Evolutionary conservation across 768 basidiomycete species (phyloP).

Genomic region (Mycena indigotica): DNA sequence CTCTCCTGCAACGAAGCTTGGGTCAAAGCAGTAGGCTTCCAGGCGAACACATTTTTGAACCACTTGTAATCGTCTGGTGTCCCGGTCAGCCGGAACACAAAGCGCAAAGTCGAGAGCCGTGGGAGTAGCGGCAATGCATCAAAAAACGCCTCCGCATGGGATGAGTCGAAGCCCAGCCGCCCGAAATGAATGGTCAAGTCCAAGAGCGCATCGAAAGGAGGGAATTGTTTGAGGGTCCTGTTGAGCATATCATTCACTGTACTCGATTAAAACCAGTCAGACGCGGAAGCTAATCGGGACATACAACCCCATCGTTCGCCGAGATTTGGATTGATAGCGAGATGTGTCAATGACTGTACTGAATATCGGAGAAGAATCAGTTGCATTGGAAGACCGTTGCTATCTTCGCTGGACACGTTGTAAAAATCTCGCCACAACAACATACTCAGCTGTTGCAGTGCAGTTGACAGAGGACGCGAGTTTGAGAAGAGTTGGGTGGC

Average conservation of each 20-base stretch:
- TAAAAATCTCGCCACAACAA: neutral
- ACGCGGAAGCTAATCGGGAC: neutral
- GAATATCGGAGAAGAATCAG: neutral
- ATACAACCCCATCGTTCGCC: neutral
- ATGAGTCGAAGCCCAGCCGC: neutral
- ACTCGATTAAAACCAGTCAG: neutral
- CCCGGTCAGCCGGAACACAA: neutral
- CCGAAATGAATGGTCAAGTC: neutral
- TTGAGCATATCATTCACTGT: neutral
- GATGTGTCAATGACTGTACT: neutral
- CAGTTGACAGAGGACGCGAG: too few species aligned
- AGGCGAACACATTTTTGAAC: neutral
- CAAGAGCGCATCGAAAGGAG: neutral
- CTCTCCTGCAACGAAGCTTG: neutral
- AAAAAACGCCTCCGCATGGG: neutral
- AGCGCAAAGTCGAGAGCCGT: neutral
- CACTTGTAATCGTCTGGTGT: neutral
- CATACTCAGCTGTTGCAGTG: neutral
- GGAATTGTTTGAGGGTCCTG: neutral
- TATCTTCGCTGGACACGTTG: neutral
- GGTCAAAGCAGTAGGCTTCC: neutral
- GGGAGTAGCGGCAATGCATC: neutral
- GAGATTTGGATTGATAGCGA: neutral
- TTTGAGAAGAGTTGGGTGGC: too few species aligned
- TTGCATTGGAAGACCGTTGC: neutral